Conservation (phyloP, 805 yeast species). For the Spathaspora passalidarum region DNA sequence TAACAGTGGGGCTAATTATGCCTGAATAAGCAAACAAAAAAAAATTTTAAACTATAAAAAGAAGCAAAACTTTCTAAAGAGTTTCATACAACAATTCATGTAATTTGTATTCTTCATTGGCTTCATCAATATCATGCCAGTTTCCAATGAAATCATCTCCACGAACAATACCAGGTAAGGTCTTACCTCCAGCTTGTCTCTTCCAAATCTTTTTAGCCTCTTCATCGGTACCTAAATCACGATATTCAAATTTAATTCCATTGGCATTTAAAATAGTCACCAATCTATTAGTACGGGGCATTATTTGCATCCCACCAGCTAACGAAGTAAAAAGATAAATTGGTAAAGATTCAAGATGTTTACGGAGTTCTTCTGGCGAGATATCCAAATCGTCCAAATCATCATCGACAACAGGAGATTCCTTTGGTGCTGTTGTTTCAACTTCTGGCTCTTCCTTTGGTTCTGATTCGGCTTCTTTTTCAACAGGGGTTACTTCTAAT, state of each 20-base stretch:
- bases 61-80: conserved; percentile 27
- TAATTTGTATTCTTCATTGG: conserved; percentile 74
- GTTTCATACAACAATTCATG: conserved; percentile 65
- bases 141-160: conserved; percentile 81
- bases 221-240: conserved; percentile 85
- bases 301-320: conserved; percentile 83
- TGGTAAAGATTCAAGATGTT: conserved; percentile 49
- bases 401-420: too few species aligned
- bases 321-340: conserved; percentile 79
- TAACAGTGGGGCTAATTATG: too few species aligned
- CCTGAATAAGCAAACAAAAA: neutral
- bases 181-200: conserved; percentile 65
- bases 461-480: neutral
- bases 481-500: conserved; percentile 3
- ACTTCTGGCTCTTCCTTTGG: neutral
- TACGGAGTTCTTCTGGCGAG: conserved; percentile 41
- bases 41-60: neutral
- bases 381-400: conserved; percentile 27
- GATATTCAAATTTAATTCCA: conserved; percentile 59
- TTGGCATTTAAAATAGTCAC: conserved; percentile 75
- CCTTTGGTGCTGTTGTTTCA: conserved; percentile 3
- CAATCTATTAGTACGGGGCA: conserved; percentile 72
- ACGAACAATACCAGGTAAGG: conserved; percentile 82
- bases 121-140: conserved; percentile 82
- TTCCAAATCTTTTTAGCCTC: conserved; percentile 85